Conservation (phyloP, 345 rosid genomes). For the Angophora floribunda region DNA sequence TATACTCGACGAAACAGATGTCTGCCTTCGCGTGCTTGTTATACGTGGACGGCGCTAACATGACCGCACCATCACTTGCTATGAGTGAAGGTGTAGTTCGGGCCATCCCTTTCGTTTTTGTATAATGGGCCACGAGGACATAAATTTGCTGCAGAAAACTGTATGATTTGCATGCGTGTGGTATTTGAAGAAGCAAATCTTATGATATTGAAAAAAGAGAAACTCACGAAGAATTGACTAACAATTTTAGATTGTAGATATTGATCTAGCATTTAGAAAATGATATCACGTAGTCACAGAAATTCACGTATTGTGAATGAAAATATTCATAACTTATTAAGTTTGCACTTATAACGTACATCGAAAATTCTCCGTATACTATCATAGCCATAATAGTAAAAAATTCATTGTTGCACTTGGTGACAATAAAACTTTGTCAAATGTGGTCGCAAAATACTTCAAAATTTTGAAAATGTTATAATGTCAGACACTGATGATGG, state of each 20-base stretch:
- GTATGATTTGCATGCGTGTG: no score
- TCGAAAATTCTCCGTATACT: background rate
- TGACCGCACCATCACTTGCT: no score
- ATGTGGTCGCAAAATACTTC: no score
- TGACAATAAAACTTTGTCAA: background rate
- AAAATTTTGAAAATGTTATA: background rate
- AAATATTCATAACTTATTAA: background rate
- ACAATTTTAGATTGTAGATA: background rate
- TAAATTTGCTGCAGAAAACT: no score
- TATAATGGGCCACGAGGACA: no score
- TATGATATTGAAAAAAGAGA: background rate
- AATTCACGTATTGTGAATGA: background rate
- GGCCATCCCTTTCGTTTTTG: no score
- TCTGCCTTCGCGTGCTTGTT: background rate
- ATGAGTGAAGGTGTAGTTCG: no score
- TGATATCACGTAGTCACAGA: background rate
- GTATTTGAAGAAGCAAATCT: no score
- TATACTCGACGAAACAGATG: background rate
- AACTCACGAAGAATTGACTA: background rate
- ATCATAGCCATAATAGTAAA: background rate
- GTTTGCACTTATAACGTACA: background rate
- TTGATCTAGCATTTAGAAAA: background rate
- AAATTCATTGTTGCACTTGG: background rate
- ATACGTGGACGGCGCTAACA: no score
- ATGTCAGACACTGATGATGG: no score